phyloP scores from a whole-genome alignment of 1,284 basidiomycete species.

The Microbotryomycetes sp. region DNA sequence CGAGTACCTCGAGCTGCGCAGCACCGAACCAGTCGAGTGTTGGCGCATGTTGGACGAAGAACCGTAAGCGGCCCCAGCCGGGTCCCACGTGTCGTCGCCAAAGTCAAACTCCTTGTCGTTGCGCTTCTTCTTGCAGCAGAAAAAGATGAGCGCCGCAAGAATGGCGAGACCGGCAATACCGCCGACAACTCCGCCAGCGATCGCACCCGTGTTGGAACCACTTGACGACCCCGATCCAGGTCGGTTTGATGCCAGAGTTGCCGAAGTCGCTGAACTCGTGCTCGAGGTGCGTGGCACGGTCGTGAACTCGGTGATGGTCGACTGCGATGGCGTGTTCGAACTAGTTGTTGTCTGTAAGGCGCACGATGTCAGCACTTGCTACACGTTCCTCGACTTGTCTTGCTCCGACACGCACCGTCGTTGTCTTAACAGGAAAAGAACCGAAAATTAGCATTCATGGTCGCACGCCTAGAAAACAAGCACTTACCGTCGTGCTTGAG shows the following conservation, averaged over 20 bases:
- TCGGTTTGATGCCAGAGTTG: not conserved
- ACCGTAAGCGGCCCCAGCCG: not conserved
- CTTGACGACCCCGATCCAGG: not conserved
- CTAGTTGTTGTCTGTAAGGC: no score
- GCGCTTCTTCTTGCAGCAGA: conserved; percentile 35
- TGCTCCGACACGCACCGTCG: no score
- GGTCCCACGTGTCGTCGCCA: conserved; percentile 7
- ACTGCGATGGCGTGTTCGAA: not conserved
- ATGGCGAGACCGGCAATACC: conserved; percentile 39
- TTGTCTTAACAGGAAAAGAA: not conserved
- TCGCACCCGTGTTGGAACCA: conserved; percentile 39
- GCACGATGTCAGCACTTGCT: no score
- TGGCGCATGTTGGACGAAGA: not conserved
- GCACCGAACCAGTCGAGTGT: not conserved
- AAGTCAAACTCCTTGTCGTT: not conserved
- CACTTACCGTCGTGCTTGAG: not conserved
- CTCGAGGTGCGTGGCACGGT: not conserved
- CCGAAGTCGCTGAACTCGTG: not conserved
- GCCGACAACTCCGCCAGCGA: conserved; percentile 41
- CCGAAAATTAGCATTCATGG: not conserved
- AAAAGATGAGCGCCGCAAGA: conserved; percentile 37
- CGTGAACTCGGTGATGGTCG: not conserved
- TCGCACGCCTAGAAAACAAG: not conserved
- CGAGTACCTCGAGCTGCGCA: not conserved
- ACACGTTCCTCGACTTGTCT: no score